Base-by-base conservation (phyloP, 768 basidiomycete genomes). In the Hygrophorus russula region DNA sequence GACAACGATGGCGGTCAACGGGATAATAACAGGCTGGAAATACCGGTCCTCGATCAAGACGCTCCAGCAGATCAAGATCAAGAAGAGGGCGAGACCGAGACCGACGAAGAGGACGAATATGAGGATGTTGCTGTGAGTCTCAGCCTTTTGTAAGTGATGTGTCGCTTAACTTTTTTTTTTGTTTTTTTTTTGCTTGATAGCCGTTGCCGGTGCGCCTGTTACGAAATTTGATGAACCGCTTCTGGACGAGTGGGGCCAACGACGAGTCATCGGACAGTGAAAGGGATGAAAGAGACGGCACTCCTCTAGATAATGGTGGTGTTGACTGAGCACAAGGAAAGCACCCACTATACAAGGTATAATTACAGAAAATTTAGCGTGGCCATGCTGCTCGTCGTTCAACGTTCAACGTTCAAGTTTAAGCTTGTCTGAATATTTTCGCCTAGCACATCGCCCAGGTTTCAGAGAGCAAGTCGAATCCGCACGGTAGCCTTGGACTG, bases 121-220 rank as follows among this genome's bases (percentile, higher is more conserved):
- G 60, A 63, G 14, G 53, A 63, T 5, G 58, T 68, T 27, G 58
- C 64, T 12, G 71, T 70, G 53, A 54, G 69, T 58, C 13, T 20
- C 14, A 11, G 4, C 11, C 34, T 45, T n/a, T 20, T 11, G 14
- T 14, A 32, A 12, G 29, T 2, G 28, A 31, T 19, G 18, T 14
- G 6, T 49, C 11, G 45, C 35, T 34, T 34, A 13, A 20, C 29
- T 9, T 44, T 36, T 31, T 36, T 31, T 30, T 46, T 18, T 30
- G 28, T 15, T 35, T 34, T 17, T n/a, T 13, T 14, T 33, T 24
- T 39, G 29, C 12, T 18, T 34, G 31, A 3, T 39, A 83, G 81
- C 70, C 77, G 2, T 61, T 84, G 53, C 78, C 79, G 8, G 57
- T 74, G 17, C 71, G 78, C 1, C 55, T 79, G 5, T 56, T 82